Percentiles rank a stretch among this genome's conserved stretches.
Conservation (phyloP, 768 basidiomycete species). For the Lactarius sanguifluus region DNA sequence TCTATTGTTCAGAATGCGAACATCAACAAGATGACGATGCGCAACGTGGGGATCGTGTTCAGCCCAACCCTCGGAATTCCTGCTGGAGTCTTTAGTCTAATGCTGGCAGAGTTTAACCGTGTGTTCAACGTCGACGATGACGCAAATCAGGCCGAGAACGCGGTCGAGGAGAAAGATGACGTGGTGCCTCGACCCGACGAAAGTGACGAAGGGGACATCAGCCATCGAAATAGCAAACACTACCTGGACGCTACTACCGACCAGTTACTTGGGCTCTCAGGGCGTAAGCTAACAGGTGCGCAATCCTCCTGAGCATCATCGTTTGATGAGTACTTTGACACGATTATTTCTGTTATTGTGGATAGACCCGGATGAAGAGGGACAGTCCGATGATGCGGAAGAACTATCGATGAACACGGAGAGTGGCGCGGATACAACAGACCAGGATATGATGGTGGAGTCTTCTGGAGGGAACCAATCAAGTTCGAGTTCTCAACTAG, state of each 20-base stretch:
- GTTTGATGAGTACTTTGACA: conserved; percentile 24
- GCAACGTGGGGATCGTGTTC: conserved; percentile 98
- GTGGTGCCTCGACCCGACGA: conserved; percentile 20
- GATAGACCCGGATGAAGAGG: conserved; percentile 50
- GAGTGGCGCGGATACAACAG: conserved; percentile 72
- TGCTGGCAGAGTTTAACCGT: conserved; percentile 90
- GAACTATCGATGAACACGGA: conserved; percentile 67
- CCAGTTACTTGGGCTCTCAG: conserved; percentile 72
- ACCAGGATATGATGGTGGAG: conserved; percentile 45
- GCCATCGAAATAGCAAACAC: conserved; percentile 78
- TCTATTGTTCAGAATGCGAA: conserved; percentile 88
- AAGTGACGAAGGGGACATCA: conserved; percentile 39
- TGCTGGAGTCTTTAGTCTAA: conserved; percentile 93
- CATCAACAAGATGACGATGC: conserved; percentile 97
- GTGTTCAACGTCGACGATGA: conserved; percentile 80
- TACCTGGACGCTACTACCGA: conserved; percentile 85
- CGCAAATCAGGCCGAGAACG: conserved; percentile 32
- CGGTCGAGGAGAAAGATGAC: conserved; percentile 19
- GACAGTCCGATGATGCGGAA: conserved; percentile 67
- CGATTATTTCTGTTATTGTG: conserved; percentile 34
- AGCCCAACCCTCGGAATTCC: conserved; percentile 97
- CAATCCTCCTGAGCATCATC: conserved; percentile 25
- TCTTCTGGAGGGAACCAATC: conserved; percentile 29
- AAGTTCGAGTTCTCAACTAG: conserved; percentile 16
- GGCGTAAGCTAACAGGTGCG: conserved; percentile 66